phyloP scores from a whole-genome alignment of 768 basidiomycete species.

The Cystobasidium tubakii region DNA sequence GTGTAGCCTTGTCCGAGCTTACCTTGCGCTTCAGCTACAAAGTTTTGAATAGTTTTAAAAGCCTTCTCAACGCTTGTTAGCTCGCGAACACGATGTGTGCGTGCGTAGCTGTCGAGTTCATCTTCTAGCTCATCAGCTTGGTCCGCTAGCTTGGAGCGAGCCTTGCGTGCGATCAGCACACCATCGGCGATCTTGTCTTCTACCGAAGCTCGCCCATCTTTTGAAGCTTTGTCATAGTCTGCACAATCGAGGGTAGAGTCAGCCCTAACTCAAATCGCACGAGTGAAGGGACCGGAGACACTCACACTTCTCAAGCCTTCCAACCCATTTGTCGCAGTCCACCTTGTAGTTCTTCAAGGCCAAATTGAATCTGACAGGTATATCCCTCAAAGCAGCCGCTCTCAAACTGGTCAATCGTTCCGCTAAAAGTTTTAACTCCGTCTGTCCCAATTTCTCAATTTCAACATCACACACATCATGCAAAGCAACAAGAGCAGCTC shows the following conservation, averaged over 20 bases:
- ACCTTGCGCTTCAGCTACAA: constrained; percentile 42
- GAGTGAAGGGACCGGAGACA: not conserved
- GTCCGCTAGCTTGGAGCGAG: constrained; percentile 12
- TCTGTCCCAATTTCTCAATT: constrained; percentile 41
- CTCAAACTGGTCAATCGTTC: constrained; percentile 40
- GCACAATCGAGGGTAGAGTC: not conserved
- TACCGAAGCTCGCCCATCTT: constrained; percentile 21
- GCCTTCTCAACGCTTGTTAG: constrained; percentile 37
- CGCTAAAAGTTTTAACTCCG: constrained; percentile 41
- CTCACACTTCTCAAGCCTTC: constrained; percentile 38
- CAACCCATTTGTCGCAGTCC: constrained; percentile 44
- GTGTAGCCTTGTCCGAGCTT: constrained; percentile 42
- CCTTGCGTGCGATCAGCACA: constrained; percentile 3
- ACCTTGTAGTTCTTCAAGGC: constrained; percentile 38
- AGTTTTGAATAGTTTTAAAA: constrained; percentile 29
- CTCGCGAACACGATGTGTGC: constrained; percentile 30
- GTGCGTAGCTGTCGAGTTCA: constrained; percentile 40
- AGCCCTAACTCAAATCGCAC: too few species aligned
- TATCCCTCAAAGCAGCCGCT: constrained; percentile 38
- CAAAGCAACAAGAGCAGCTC: constrained; percentile 40
- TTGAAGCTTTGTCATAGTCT: constrained; percentile 38
- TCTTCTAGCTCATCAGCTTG: constrained; percentile 33
- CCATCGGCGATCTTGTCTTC: constrained; percentile 41
- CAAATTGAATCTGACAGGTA: constrained; percentile 41
- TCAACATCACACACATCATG: constrained; percentile 43